Evolutionary conservation across 2,329 filamentous ascomycete genomes (phyloP), one percentile per base, ranked within the genome.

Genomic region (Colletotrichum brevisporum): DNA sequence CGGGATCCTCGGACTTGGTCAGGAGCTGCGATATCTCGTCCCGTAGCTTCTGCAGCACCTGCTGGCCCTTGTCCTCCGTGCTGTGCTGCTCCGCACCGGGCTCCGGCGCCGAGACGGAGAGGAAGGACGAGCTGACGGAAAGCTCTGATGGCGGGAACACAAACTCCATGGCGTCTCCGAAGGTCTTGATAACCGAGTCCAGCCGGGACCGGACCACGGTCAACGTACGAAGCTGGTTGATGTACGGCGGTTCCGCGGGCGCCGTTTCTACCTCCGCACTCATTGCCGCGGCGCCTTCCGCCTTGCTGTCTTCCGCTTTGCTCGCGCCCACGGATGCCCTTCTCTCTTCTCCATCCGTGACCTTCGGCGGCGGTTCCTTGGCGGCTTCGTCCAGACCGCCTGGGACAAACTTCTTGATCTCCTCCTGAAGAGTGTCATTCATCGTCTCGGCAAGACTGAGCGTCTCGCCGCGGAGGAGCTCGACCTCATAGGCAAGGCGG

Each of bases 151-250:
- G 95, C 1, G 95, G 94, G 57, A 98, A 90, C 1, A 94, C 92
- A 87, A 97, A 98, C 74, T 97, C 92, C 93, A 98, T 97, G 39
- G 96, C 95, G 74, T 97, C 92, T 48, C 95, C 95, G 78, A 99
- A 99, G 1, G 91, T 92, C 78, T 93, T 92, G 76, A 98, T 94
- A 26, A 98, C 95, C 1, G 90, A 88, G 72, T 98, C 95, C 16
- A 99, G 87, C n/a, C 94, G 92, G 2, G 89, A 83, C 58, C 95
- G 92, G 31, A 98, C 94, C 50, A 92, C 87, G 4, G 92, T 93
- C 45, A 99, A 85, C 15, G 92, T 97, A 73, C 93, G 92, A 63
- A 99, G 86, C 73, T 94, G 91, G 59, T 88, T 87, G 72, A 98
- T 91, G 79, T 92, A 94, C 39, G 85, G 83, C 2, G 92, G 92